These are phyloP conservation scores for Diospyros kaki DNA, from an alignment of 148 eudicot genomes.

Conservation along the genomic window DNA sequence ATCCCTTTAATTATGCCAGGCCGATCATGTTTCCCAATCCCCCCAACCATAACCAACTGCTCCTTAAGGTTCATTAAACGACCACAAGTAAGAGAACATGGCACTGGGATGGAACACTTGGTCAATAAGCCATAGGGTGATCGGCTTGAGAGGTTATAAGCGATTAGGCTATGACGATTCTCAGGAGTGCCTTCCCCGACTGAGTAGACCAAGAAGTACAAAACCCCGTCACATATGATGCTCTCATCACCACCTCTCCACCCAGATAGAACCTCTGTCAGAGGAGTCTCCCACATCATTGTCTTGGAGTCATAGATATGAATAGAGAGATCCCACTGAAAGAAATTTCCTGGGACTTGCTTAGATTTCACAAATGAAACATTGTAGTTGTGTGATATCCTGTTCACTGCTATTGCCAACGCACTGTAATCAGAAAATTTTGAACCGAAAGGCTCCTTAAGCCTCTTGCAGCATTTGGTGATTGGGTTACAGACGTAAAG, in stretches of 20 bases:
- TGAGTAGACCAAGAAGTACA: constrained; percentile 76
- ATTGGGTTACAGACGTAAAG: constrained; percentile 75
- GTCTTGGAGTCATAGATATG: constrained; percentile 61
- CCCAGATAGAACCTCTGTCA: constrained; percentile 54
- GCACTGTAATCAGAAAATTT: constrained; percentile 67
- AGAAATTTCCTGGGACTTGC: constrained; percentile 68
- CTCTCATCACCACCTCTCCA: constrained; percentile 94
- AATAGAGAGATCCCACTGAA: constrained; percentile 79
- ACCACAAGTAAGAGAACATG: constrained; percentile 89
- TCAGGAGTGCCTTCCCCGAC: constrained; percentile 53
- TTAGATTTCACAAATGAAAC: constrained; percentile 75
- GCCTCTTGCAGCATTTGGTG: constrained; percentile 38
- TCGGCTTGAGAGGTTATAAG: constrained; percentile 41
- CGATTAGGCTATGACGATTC: constrained; percentile 66
- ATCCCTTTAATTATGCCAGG: constrained; percentile 88
- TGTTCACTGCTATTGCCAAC: constrained; percentile 59
- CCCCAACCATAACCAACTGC: constrained; percentile 87
- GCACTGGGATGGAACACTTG: constrained; percentile 53
- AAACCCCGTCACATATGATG: constrained; percentile 61
- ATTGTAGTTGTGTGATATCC: constrained; percentile 38
- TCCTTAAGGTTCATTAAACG: constrained; percentile 87
- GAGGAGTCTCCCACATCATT: constrained; percentile 52
- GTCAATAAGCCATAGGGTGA: constrained; percentile 39
- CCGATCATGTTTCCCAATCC: constrained; percentile 78
- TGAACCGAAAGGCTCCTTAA: constrained; percentile 55